These are phyloP conservation scores for Sonneratia alba DNA, from an alignment of 345 rosid species.

Conservation along the genomic window DNA sequence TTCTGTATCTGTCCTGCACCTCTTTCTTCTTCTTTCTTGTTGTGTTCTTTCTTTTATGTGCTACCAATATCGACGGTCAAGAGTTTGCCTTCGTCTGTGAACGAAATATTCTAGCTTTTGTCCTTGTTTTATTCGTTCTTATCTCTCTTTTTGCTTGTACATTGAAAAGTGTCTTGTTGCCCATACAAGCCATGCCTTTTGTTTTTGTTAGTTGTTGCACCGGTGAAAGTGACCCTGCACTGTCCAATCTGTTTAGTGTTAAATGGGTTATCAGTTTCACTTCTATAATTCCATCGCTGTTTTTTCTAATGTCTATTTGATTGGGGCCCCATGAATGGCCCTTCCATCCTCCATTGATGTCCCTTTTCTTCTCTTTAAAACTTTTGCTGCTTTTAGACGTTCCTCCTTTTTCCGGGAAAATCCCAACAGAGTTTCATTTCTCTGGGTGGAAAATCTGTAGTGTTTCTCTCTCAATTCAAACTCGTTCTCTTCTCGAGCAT, in stretches of 20 bases:
- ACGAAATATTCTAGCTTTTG: not conserved
- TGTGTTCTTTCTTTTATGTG: too few species aligned
- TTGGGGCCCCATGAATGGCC: not conserved
- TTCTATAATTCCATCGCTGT: not conserved
- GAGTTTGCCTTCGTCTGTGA: not conserved
- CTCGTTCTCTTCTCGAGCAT: not conserved
- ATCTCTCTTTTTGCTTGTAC: not conserved
- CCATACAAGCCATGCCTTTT: not conserved
- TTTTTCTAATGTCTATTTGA: not conserved
- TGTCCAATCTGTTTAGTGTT: constrained; percentile 1
- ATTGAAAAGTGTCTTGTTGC: not conserved
- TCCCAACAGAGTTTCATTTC: not conserved
- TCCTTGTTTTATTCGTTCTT: not conserved
- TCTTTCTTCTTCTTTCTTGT: not conserved
- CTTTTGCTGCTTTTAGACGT: not conserved
- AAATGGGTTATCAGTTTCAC: not conserved
- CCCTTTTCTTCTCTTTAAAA: not conserved
- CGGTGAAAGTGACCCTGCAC: not conserved
- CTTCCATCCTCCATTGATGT: not conserved
- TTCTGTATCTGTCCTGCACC: not conserved
- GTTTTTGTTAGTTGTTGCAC: not conserved
- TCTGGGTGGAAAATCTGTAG: not conserved
- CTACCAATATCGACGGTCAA: not conserved
- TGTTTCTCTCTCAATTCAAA: not conserved
- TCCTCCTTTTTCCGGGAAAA: not conserved